These are phyloP conservation scores for Citrus hindsii DNA, from an alignment of 345 rosid genomes.

Conservation along the genomic window DNA sequence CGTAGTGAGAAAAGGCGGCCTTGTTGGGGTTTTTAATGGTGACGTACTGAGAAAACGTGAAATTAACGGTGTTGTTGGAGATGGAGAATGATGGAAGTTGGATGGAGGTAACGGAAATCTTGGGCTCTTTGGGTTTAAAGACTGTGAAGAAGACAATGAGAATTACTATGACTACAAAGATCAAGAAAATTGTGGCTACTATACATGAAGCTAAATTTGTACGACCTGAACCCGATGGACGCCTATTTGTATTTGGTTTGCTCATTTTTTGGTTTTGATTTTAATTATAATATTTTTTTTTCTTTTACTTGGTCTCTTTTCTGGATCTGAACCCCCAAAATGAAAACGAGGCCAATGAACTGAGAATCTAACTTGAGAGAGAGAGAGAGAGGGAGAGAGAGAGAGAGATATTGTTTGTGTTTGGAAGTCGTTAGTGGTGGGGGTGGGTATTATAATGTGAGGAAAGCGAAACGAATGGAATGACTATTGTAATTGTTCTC, in stretches of 20 bases:
- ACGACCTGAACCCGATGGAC: constrained; percentile 53
- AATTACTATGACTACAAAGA: constrained; percentile 53
- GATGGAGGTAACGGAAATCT: constrained; percentile 79
- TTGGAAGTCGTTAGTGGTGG: background rate
- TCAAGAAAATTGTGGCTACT: constrained; percentile 82
- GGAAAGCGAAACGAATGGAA: background rate
- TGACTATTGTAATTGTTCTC: background rate
- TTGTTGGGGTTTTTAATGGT: constrained; percentile 81
- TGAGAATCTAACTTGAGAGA: background rate
- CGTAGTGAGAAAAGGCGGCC: constrained; percentile 88
- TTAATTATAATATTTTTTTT: background rate
- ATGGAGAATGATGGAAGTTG: constrained; percentile 93
- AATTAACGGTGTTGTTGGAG: constrained; percentile 79
- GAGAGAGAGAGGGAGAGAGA: background rate
- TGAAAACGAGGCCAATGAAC: background rate
- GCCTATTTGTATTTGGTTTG: constrained; percentile 27
- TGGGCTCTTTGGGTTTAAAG: constrained; percentile 85
- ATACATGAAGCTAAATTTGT: constrained; percentile 92
- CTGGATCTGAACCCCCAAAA: background rate
- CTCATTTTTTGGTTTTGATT: constrained; percentile 15
- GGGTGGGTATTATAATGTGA: background rate
- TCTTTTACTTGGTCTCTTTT: background rate
- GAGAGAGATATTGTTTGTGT: background rate
- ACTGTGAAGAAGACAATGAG: constrained; percentile 91
- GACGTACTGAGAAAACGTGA: constrained; percentile 88